Evolutionary conservation across 2,329 filamentous ascomycete genomes (phyloP).

Genomic region (Alternaria angustiovoidea): DNA sequence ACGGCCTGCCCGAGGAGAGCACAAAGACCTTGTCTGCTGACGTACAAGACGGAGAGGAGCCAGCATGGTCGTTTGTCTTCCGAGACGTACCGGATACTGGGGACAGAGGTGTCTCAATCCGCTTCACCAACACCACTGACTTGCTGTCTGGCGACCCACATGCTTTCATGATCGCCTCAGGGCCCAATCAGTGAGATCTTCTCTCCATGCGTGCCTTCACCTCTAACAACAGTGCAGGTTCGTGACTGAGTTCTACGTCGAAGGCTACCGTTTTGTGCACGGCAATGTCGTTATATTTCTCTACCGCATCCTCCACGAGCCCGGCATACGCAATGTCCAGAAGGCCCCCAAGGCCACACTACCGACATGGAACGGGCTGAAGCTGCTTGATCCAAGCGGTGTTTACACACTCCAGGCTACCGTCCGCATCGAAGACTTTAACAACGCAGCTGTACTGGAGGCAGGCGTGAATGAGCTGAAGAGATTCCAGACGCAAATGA

Average conservation of each 20-base stretch:
- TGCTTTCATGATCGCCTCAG: conserved; percentile 60
- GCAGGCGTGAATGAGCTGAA: conserved; percentile 64
- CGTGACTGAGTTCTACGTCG: conserved; percentile 64
- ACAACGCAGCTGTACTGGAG: conserved; percentile 63
- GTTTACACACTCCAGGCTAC: conserved; percentile 66
- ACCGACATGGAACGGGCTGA: conserved; percentile 56
- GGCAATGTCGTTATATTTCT: conserved; percentile 66
- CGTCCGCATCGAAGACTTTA: conserved; percentile 64
- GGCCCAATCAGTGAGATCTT: conserved; percentile 58
- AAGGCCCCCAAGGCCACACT: conserved; percentile 47
- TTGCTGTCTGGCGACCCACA: conserved; percentile 61
- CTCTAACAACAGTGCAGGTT: conserved; percentile 55
- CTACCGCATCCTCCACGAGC: conserved; percentile 62
- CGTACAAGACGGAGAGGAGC: conserved; percentile 33
- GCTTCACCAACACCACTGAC: conserved; percentile 59
- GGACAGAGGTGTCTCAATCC: conserved; percentile 61
- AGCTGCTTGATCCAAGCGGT: conserved; percentile 64
- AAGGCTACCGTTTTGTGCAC: conserved; percentile 66
- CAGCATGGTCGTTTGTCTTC: conserved; percentile 51
- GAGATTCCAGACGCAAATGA: conserved; percentile 63
- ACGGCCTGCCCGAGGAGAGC: conserved; percentile 16
- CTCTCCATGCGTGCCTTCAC: conserved; percentile 2
- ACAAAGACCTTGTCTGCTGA: conserved; percentile 30
- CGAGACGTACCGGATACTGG: conserved; percentile 58
- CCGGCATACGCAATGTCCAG: conserved; percentile 48